phyloP scores from a whole-genome alignment of 1,284 basidiomycete species.

The Cryptococcus depauperatus region DNA sequence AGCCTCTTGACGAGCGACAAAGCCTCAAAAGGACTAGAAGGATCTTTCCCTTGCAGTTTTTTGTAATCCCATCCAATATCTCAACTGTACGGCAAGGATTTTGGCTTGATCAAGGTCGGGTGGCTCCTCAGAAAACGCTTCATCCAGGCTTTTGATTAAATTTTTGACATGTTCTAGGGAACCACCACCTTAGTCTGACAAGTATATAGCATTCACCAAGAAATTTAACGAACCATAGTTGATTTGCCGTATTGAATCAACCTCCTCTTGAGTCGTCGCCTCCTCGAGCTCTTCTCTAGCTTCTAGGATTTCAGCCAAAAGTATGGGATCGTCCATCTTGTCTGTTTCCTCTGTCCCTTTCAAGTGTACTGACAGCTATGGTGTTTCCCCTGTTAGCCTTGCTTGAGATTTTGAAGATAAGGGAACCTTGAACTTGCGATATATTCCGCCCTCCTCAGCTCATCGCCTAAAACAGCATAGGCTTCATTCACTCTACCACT shows the following conservation, averaged over 20 bases:
- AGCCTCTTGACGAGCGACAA: too few relatives aligned
- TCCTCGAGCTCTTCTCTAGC: constrained; percentile 70
- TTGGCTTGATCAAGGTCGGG: constrained; percentile 56
- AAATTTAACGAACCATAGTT: constrained; percentile 55
- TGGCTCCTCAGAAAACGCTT: constrained; percentile 49
- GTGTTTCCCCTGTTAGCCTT: not conserved
- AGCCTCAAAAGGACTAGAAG: too few relatives aligned
- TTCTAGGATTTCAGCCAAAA: constrained; percentile 74
- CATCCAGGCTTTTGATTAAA: constrained; percentile 50
- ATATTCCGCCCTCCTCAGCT: constrained; percentile 42
- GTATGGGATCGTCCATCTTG: constrained; percentile 59
- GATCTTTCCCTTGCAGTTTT: constrained; percentile 53
- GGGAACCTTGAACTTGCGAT: constrained; percentile 27
- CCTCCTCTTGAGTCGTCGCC: constrained; percentile 50
- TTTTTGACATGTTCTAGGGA: constrained; percentile 52
- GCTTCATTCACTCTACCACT: constrained; percentile 41
- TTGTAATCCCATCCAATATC: constrained; percentile 68
- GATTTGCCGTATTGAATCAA: constrained; percentile 51
- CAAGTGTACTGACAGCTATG: constrained; percentile 55
- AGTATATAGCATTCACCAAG: not conserved
- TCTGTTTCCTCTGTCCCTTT: constrained; percentile 63
- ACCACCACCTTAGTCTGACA: not conserved
- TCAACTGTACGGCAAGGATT: constrained; percentile 58
- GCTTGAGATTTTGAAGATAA: not conserved
- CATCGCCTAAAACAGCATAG: constrained; percentile 38